Percentiles rank a stretch among this genome's conserved stretches.
Conservation (phyloP, 75 land plant genomes). For the Pinus albicaulis region DNA sequence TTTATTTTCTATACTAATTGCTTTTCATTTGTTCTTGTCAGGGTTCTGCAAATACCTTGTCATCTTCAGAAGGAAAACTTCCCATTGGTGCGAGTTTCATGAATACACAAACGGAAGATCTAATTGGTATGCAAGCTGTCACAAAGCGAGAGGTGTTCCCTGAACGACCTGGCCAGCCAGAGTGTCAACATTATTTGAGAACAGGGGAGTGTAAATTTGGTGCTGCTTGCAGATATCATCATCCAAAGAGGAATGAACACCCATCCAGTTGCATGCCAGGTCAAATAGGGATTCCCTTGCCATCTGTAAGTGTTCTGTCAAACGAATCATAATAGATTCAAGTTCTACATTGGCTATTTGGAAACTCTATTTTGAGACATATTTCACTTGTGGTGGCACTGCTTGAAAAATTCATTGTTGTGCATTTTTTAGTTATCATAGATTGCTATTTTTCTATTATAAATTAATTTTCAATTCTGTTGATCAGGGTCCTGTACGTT, state of each 20-base stretch:
- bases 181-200: slow-evolving; percentile 87
- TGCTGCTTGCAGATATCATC: slow-evolving; percentile 80
- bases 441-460: no score
- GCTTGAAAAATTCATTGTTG: background rate
- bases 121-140: background rate
- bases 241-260: slow-evolving; percentile 51
- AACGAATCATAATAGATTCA: background rate
- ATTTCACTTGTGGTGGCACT: background rate
- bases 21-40: background rate
- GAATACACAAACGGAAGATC: background rate
- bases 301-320: slow-evolving; percentile 50
- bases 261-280: slow-evolving; percentile 45
- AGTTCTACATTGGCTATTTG: background rate
- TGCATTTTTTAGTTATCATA: no score
- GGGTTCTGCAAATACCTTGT: slow-evolving; percentile 9
- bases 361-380: background rate
- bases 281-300: slow-evolving; percentile 79
- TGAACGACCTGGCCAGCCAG: slow-evolving; percentile 85
- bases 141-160: slow-evolving; percentile 28
- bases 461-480: background rate
- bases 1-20: background rate
- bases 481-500: slow-evolving; percentile 13
- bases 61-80: slow-evolving; percentile 2
- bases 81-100: background rate
- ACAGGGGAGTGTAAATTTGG: slow-evolving; percentile 98